A percentile compares a stretch with the other conserved stretches of the same genome.
Conservation (phyloP, 495 filamentous ascomycete genomes). For the Bombardia bombarda region DNA sequence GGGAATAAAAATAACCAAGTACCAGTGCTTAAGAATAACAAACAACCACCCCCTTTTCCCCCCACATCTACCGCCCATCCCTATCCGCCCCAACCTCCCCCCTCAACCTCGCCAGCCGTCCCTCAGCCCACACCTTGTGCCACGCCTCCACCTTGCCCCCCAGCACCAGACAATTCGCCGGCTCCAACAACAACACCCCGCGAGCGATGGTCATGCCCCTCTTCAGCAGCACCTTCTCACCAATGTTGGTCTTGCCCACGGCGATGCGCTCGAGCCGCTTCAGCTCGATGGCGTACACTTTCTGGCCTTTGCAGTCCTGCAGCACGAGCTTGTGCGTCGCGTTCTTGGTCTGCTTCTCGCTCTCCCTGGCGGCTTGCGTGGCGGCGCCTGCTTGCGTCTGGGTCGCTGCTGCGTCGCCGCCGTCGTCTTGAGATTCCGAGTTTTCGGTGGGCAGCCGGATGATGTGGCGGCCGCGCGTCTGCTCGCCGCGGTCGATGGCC, state of each 20-base stretch:
- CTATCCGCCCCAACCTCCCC: constrained; percentile 41
- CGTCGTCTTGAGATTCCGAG: constrained; percentile 16
- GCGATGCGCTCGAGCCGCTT: constrained; percentile 54
- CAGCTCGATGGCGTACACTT: constrained; percentile 68
- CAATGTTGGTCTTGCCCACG: constrained; percentile 60
- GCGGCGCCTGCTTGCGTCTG: not conserved
- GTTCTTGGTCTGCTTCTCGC: constrained; percentile 13
- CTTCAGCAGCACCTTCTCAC: constrained; percentile 69
- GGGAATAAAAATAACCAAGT: not conserved
- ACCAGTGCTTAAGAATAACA: not conserved
- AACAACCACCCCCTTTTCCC: too few species aligned
- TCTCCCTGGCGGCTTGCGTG: not conserved
- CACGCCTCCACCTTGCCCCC: constrained; percentile 82
- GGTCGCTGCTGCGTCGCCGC: constrained; percentile 6
- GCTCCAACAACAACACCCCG: constrained; percentile 70
- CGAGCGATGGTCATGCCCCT: constrained; percentile 57
- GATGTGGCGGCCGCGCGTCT: constrained; percentile 71
- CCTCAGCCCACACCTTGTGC: constrained; percentile 69
- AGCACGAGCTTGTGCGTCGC: constrained; percentile 75
- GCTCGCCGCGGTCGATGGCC: constrained; percentile 73
- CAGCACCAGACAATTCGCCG: constrained; percentile 52
- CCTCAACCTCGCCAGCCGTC: constrained; percentile 60
- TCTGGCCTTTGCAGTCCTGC: constrained; percentile 68
- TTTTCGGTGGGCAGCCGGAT: constrained; percentile 54
- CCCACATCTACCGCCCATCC: too few species aligned